These are phyloP conservation scores for Aspergillus novoparasiticus DNA, from an alignment of 2,329 filamentous ascomycete genomes.

Conservation along the genomic window DNA sequence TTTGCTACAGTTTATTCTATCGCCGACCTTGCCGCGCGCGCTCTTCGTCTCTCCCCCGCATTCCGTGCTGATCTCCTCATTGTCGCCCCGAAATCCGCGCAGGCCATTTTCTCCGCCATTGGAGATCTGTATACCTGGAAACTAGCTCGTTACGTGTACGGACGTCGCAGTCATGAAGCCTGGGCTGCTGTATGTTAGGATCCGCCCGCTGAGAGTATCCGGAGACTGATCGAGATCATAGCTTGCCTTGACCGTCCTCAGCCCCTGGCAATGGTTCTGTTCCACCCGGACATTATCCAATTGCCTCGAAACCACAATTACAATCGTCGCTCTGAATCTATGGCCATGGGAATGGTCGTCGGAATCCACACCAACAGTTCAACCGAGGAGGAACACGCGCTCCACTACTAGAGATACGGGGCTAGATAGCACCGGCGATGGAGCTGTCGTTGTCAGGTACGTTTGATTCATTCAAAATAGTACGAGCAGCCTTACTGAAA, in stretches of 20 bases:
- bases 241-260: conserved; percentile 71
- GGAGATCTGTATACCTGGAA: conserved; percentile 89
- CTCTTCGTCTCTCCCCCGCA: conserved; percentile 57
- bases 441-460: conserved; percentile 29
- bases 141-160: conserved; percentile 74
- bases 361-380: conserved; percentile 41
- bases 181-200: conserved; percentile 65
- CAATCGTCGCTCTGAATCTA: conserved; percentile 72
- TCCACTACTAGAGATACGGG: not conserved
- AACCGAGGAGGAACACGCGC: conserved; percentile 6
- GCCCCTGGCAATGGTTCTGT: conserved; percentile 96
- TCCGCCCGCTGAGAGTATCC: not conserved
- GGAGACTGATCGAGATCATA: conserved; percentile 41
- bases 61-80: conserved; percentile 69
- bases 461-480: not conserved
- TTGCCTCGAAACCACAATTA: conserved; percentile 86
- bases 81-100: conserved; percentile 71
- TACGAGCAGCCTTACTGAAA: not conserved
- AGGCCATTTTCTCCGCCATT: conserved; percentile 75
- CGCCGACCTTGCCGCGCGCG: conserved; percentile 58
- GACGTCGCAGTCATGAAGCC: conserved; percentile 61
- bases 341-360: conserved; percentile 82
- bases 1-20: conserved; percentile 76
- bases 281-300: conserved; percentile 94
- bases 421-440: not conserved